These are phyloP conservation scores for Pseudozyma thailandica DNA, from an alignment of 1,284 basidiomycete genomes.

Conservation along the genomic window DNA sequence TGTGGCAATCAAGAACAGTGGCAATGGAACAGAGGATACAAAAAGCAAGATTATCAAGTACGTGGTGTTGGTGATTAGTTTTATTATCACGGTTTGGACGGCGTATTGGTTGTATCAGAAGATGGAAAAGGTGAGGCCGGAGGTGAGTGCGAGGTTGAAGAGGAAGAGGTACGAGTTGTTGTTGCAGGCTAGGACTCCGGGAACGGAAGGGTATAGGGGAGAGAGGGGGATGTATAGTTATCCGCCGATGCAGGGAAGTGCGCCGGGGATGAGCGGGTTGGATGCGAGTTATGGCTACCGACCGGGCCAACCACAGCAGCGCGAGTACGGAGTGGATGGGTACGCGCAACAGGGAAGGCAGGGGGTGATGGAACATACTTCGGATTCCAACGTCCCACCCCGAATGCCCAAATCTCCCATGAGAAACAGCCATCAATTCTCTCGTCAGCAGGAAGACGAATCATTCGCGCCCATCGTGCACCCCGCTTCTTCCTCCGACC, in stretches of 20 bases:
- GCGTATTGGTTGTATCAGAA: slow-evolving; percentile 83
- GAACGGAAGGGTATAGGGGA: slow-evolving; percentile 20
- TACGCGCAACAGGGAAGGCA: background rate
- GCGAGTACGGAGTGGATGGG: too few relatives aligned
- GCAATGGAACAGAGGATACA: slow-evolving; percentile 49
- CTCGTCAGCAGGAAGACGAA: background rate
- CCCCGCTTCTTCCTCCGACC: background rate
- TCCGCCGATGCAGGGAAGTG: slow-evolving; percentile 7
- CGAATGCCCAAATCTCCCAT: background rate
- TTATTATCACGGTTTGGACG: slow-evolving; percentile 78
- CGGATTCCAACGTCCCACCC: background rate
- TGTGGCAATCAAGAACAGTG: slow-evolving; percentile 60
- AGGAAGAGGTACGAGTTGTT: slow-evolving; percentile 73
- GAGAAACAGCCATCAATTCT: background rate
- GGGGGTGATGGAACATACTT: background rate
- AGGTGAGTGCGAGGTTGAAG: slow-evolving; percentile 74
- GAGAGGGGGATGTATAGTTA: slow-evolving; percentile 11
- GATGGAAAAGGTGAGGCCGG: slow-evolving; percentile 80
- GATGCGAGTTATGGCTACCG: slow-evolving; percentile 13
- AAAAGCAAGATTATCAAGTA: slow-evolving; percentile 64
- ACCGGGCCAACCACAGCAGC: background rate
- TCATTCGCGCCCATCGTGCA: background rate
- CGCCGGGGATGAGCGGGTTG: background rate
- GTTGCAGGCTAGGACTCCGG: slow-evolving; percentile 34
- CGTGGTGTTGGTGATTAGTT: slow-evolving; percentile 59